Percentiles rank a stretch among this genome's conserved stretches.
Conservation (phyloP, 345 rosid genomes). For the Acer campestre region DNA sequence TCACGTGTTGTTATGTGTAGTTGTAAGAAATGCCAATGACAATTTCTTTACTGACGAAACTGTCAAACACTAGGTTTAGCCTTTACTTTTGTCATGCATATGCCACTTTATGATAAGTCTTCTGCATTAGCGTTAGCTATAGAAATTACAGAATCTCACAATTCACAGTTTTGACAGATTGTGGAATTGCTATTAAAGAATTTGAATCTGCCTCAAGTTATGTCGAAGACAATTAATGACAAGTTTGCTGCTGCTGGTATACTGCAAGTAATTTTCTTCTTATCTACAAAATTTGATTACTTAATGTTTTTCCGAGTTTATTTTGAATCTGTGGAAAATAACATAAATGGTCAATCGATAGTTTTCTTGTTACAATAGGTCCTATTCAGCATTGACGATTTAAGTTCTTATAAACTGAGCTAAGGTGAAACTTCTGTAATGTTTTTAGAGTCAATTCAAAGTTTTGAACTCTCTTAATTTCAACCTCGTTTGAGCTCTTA, state of each 20-base stretch:
- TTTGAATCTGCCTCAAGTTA: constrained; percentile 55
- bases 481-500: not conserved
- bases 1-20: not conserved
- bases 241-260: constrained; percentile 91
- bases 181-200: constrained; percentile 65
- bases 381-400: not conserved
- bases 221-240: constrained; percentile 63
- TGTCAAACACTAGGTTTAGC: not conserved
- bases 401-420: not conserved
- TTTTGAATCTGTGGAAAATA: not conserved
- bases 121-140: not conserved
- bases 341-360: not conserved
- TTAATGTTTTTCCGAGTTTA: not conserved
- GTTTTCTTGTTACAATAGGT: not conserved
- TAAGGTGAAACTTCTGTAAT: not conserved
- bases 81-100: not conserved
- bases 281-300: constrained; percentile 12
- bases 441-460: not conserved
- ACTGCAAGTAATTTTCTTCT: constrained; percentile 66
- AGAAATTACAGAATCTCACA: constrained; percentile 6
- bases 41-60: constrained; percentile 6
- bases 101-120: not conserved
- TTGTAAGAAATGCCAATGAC: not conserved
- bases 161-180: constrained; percentile 44
- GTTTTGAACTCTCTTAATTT: not conserved